Percentiles rank a stretch among this genome's conserved stretches.
These are phyloP conservation scores for Ulmus americana DNA, from an alignment of 331 rosid species.

Conservation along the genomic window DNA sequence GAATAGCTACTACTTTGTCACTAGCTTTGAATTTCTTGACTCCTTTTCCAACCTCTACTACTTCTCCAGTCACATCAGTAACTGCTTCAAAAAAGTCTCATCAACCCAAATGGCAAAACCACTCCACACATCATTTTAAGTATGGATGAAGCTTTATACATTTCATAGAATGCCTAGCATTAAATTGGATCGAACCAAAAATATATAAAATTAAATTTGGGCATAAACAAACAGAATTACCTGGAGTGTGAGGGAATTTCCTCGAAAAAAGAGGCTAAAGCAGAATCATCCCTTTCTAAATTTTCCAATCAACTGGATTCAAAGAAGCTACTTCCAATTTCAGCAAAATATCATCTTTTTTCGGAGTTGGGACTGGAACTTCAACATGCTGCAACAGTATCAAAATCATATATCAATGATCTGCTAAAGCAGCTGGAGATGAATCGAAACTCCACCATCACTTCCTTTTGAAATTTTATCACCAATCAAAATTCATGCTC, in stretches of 20 bases:
- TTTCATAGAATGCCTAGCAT: neutral
- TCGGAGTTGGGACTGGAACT: constrained; percentile 34
- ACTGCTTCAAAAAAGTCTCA: constrained; percentile 22
- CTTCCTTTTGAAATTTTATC: neutral
- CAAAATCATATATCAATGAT: neutral
- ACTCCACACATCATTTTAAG: neutral
- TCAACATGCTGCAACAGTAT: constrained; percentile 26
- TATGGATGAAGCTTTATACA: no score
- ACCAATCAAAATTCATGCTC: neutral
- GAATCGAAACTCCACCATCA: neutral
- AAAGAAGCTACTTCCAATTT: constrained; percentile 40
- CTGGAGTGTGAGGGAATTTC: constrained; percentile 40
- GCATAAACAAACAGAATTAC: constrained; percentile 10
- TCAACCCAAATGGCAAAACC: constrained; percentile 5
- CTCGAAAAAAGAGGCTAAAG: constrained; percentile 28
- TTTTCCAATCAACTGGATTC: constrained; percentile 43
- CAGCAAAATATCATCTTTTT: constrained; percentile 33
- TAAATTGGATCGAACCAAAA: neutral
- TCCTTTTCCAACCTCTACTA: constrained; percentile 53
- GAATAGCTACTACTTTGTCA: constrained; percentile 60
- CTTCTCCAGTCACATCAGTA: constrained; percentile 67
- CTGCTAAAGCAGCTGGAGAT: neutral
- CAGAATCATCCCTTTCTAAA: constrained; percentile 29
- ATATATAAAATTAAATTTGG: neutral
- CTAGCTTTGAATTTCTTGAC: constrained; percentile 52